Evolutionary conservation across 345 rosid genomes (phyloP), one percentile per base, ranked within the genome.

Genomic region (Linum lewisii): DNA sequence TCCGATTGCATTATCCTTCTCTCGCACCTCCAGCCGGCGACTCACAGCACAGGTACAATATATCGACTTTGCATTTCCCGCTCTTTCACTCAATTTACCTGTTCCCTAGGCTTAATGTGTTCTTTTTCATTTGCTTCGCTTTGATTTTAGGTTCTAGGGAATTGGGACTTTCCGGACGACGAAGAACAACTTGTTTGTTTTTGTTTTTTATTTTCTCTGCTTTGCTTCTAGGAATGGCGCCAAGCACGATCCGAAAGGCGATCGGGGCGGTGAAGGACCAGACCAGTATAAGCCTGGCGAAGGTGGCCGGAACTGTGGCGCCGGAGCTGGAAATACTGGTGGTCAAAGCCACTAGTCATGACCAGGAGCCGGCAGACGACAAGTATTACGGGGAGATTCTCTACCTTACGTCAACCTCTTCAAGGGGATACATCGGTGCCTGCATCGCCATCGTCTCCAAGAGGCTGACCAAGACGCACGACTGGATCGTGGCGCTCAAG

Each of bases 401-500:
- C 19, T 49, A 15, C 50, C 66, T 61, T 13, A 57, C 66, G 26
- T 65, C 34, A 29, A 29, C 66, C 16, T 37, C 34, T 42, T 71
- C 70, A 7, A 56, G 70, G 34, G 66, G 59, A 47, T 65, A 65
- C 29, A 66, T 61, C 21, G 51, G 26, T 23, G 70, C 66, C 18
- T 71, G 66, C 52, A 63, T 65, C 18, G 63, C 66, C 26, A 19
- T 66, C 8, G 25, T 71, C 13, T 61, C 69, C 24, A 71, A 47
- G 44, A 24, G 74, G 24, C 36, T 71, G 21, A 57, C 63, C 21
- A 71, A 65, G 57, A 71, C 74, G 29, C 24, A 58, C 32, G 89
- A 92, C 62, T 88, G 98, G 98, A 70, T 79, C 60, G 95, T 92
- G 55, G 97, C 95, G 0, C 78, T 92, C 21, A 92, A 92, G 74